Evolutionary conservation across 345 rosid species (phyloP).

Genomic region (Linum usitatissimum): DNA sequence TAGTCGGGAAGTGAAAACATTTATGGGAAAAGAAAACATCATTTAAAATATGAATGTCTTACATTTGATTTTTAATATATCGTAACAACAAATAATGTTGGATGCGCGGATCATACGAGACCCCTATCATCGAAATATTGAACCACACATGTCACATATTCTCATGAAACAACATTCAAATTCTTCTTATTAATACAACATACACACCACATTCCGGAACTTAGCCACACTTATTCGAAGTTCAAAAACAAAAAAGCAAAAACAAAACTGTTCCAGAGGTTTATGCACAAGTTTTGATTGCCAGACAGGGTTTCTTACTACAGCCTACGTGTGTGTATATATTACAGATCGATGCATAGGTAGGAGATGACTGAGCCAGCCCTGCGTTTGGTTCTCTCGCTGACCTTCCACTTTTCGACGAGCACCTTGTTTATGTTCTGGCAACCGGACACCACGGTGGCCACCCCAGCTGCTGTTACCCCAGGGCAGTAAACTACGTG

Average conservation of each 20-base stretch:
- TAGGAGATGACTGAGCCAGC: slow-evolving; percentile 69
- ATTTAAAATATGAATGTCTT: too few relatives aligned
- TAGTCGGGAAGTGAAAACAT: not conserved
- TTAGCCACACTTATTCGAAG: not conserved
- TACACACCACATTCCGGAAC: not conserved
- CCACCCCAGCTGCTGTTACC: slow-evolving; percentile 66
- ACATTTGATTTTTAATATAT: too few relatives aligned
- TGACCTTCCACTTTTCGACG: slow-evolving; percentile 86
- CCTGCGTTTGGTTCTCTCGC: slow-evolving; percentile 61
- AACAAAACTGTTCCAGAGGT: not conserved
- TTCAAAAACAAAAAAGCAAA: not conserved
- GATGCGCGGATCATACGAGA: too few relatives aligned
- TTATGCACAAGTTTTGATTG: not conserved
- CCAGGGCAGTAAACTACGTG: slow-evolving; percentile 77
- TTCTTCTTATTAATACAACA: not conserved
- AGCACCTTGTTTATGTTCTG: slow-evolving; percentile 65
- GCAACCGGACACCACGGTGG: slow-evolving; percentile 76
- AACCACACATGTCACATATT: too few relatives aligned
- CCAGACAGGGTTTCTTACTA: not conserved
- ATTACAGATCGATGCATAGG: slow-evolving; percentile 63
- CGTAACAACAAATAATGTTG: too few relatives aligned
- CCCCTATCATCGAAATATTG: too few relatives aligned
- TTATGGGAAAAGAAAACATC: too few relatives aligned
- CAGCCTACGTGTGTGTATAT: not conserved
- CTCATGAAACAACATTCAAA: too few relatives aligned